Evolutionary conservation across 1,284 basidiomycete species (phyloP).

Genomic region (Athelia psychrophila): DNA sequence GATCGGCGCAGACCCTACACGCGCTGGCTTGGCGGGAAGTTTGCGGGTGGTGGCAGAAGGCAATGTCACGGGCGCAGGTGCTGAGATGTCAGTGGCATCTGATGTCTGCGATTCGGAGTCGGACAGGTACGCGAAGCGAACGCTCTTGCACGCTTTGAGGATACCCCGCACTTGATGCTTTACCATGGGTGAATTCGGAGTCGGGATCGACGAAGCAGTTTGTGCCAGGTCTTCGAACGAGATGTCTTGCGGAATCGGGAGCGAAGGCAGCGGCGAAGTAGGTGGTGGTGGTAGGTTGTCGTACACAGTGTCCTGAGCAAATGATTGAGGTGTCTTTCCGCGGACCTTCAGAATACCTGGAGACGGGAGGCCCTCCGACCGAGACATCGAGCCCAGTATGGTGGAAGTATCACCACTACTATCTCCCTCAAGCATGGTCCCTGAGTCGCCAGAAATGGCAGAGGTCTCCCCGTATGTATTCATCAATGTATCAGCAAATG

Average conservation of each 20-base stretch:
- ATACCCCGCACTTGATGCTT: conserved; percentile 30
- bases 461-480: conserved; percentile 19
- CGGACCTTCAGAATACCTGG: not conserved
- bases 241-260: too few relatives aligned
- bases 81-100: too few relatives aligned
- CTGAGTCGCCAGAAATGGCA: not conserved
- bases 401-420: not conserved
- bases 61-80: too few relatives aligned
- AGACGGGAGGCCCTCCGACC: not conserved
- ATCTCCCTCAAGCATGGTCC: too few relatives aligned
- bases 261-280: conserved; percentile 21
- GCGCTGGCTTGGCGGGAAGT: too few relatives aligned
- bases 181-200: conserved; percentile 2
- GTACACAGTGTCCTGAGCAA: not conserved
- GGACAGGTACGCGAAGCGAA: conserved; percentile 33
- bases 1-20: not conserved
- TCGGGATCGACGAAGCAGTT: too few relatives aligned
- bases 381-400: too few relatives aligned
- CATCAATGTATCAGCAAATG: conserved; percentile 37
- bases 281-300: conserved; percentile 13
- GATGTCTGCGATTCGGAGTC: too few relatives aligned
- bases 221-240: too few relatives aligned
- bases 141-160: conserved; percentile 36
- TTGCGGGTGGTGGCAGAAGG: too few relatives aligned
- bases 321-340: not conserved